Percentiles rank a stretch among this genome's conserved stretches.
Evolutionary conservation across 2,329 filamentous ascomycete genomes (phyloP).

Genomic region (Nigrospora sphaerica): DNA sequence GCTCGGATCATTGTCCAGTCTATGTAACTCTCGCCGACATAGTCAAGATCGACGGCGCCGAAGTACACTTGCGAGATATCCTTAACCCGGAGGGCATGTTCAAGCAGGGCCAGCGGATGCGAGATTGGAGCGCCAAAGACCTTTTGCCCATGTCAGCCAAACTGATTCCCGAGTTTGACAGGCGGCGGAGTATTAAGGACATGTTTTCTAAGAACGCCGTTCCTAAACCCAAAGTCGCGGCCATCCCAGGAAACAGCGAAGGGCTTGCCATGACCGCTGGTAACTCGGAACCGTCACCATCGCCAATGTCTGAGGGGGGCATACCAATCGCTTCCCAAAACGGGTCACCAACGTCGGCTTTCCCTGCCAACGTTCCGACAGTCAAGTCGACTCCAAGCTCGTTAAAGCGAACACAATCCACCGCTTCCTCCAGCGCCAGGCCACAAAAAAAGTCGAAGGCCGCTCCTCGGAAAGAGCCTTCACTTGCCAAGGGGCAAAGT

Average conservation of each 20-base stretch:
- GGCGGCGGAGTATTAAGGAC: conserved; percentile 77
- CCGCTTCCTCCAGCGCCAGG: conserved; percentile 11
- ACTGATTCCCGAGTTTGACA: conserved; percentile 81
- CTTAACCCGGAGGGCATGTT: conserved; percentile 75
- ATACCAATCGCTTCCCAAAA: conserved; percentile 14
- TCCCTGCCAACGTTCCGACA: conserved; percentile 11
- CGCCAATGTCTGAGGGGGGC: not conserved
- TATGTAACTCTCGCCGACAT: conserved; percentile 66
- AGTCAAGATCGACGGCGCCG: conserved; percentile 42
- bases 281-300: not conserved
- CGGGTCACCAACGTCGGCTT: conserved; percentile 3
- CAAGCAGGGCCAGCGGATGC: conserved; percentile 53
- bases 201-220: conserved; percentile 70
- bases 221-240: conserved; percentile 10
- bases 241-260: conserved; percentile 4
- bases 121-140: conserved; percentile 61
- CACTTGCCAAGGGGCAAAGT: conserved; percentile 32
- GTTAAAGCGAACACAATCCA: conserved; percentile 20
- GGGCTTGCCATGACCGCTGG: not conserved
- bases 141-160: conserved; percentile 71
- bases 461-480: conserved; percentile 21
- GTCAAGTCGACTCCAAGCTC: not conserved
- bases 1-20: conserved; percentile 94
- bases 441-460: conserved; percentile 31
- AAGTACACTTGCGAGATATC: conserved; percentile 57